Percentiles rank a stretch among this genome's conserved stretches.
These are phyloP conservation scores for Apiotrichum gamsii DNA, from an alignment of 1,284 basidiomycete genomes.

Conservation along the genomic window DNA sequence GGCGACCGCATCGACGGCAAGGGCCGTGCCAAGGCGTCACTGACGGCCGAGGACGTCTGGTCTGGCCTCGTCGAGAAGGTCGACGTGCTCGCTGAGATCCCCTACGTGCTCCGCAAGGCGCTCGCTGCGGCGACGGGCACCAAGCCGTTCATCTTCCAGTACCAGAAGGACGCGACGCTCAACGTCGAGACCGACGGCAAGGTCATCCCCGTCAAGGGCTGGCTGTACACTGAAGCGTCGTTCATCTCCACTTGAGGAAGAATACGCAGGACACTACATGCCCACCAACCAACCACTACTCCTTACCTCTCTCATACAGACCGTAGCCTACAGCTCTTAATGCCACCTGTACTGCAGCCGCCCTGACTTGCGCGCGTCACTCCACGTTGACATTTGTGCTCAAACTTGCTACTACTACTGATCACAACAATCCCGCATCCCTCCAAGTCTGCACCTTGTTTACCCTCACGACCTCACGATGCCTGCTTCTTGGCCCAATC, in stretches of 20 bases:
- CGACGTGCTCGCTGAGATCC: constrained; percentile 92
- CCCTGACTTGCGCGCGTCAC: too few relatives aligned
- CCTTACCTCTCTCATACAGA: background rate
- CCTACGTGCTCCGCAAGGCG: constrained; percentile 61
- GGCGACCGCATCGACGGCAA: constrained; percentile 56
- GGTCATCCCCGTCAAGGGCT: constrained; percentile 56
- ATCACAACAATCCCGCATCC: background rate
- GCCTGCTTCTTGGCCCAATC: constrained; percentile 11
- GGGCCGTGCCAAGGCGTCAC: constrained; percentile 52
- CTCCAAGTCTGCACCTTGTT: background rate
- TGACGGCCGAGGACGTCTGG: constrained; percentile 56
- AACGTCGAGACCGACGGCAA: constrained; percentile 55
- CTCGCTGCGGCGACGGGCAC: constrained; percentile 50
- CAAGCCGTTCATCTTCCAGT: constrained; percentile 62
- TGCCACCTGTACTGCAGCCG: too few relatives aligned
- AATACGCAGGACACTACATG: too few relatives aligned
- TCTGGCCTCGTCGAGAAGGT: constrained; percentile 88
- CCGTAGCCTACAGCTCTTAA: too few relatives aligned
- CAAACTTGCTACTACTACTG: too few relatives aligned
- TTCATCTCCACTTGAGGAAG: constrained; percentile 61
- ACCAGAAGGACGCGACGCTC: constrained; percentile 69
- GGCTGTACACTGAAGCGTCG: constrained; percentile 78
- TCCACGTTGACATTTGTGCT: too few relatives aligned
- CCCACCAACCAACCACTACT: background rate
- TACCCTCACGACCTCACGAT: too few relatives aligned